phyloP scores from a whole-genome alignment of 2,329 filamentous ascomycete genomes.

The Cryphonectria radicalis region DNA sequence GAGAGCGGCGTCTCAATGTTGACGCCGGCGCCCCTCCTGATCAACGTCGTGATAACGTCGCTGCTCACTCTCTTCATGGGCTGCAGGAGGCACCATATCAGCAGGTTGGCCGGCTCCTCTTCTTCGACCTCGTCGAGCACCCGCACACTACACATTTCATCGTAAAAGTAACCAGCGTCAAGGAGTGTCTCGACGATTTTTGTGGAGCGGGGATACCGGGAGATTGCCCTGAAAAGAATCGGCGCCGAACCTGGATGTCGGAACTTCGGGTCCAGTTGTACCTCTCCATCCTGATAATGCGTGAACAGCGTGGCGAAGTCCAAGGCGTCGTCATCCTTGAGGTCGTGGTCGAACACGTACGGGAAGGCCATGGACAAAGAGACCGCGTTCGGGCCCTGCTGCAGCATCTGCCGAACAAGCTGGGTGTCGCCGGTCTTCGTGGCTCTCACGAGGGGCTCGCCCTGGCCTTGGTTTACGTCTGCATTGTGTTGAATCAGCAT shows the following conservation, averaged over 20 bases:
- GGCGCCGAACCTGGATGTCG: constrained; percentile 48
- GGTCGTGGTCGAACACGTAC: constrained; percentile 56
- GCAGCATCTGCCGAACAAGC: constrained; percentile 56
- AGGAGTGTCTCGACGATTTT: constrained; percentile 57
- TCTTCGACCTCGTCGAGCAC: constrained; percentile 53
- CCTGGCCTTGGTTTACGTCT: constrained; percentile 55
- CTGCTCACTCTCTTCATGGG: constrained; percentile 67
- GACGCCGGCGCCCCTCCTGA: constrained; percentile 60
- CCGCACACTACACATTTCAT: constrained; percentile 52
- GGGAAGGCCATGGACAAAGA: constrained; percentile 59
- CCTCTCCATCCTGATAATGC: constrained; percentile 52
- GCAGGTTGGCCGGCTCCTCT: constrained; percentile 58
- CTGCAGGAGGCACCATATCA: constrained; percentile 66
- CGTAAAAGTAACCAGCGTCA: constrained; percentile 63
- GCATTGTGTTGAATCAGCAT: constrained; percentile 46
- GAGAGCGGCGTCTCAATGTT: constrained; percentile 58
- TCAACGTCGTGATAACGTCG: constrained; percentile 58
- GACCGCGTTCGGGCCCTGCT: constrained; percentile 52
- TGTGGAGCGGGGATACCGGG: constrained; percentile 58
- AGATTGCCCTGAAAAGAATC: constrained; percentile 57
- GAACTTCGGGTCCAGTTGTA: constrained; percentile 56
- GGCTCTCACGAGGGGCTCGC: constrained; percentile 58
- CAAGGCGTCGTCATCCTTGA: constrained; percentile 55
- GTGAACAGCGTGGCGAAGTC: constrained; percentile 57
- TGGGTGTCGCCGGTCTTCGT: constrained; percentile 55